Base-by-base conservation (phyloP, 1,284 basidiomycete genomes). In the Trametes sp. region DNA sequence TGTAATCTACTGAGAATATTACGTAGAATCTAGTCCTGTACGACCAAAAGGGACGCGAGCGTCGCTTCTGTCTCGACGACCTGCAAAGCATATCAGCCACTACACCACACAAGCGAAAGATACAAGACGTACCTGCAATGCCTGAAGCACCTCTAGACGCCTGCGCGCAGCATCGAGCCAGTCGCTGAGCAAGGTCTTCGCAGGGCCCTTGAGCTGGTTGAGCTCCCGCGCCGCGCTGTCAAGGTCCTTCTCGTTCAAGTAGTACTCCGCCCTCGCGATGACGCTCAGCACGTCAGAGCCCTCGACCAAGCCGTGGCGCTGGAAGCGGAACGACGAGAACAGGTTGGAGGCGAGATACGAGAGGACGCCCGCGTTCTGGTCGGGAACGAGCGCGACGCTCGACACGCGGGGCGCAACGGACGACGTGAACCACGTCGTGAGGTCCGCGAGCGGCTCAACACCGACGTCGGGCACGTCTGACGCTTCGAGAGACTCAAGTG, bases 121-220 rank as follows among this genome's bases (percentile, higher is more conserved):
- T n/a, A 19, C 24, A 45, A 35, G n/a, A 72, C 84, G 69, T 66
- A 93, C 93, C 81, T 97, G 92, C 69, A 99, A 79, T 45, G 96
- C 95, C 79, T 98, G 97, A 75, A 95, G 85, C 48, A 98, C 95
- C 79, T 98, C 95, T 69, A 99, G 78, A 74, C 95, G 85, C 74
- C 87, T 86, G 70, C 98, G 83, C 21, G 95, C 95, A 70, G 95
- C 96, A 66, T 90, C 87, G 61, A 99, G 80, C 97, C 98, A 99
- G 78, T 99, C 98, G 45, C 84, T 80, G 59, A 97, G 81, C 59
- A 99, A 77, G 58, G 87, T 80, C 75, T 91, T 94, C 2, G 96
- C 92, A 72, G 95, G 93, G 0, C 96, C 95, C 49, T 82, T 86
- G 63, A 99, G 80, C 76, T 94, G 90, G 78, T 99, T 99, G 48